phyloP scores from a whole-genome alignment of 495 filamentous ascomycete genomes.

The Darksidea phi region DNA sequence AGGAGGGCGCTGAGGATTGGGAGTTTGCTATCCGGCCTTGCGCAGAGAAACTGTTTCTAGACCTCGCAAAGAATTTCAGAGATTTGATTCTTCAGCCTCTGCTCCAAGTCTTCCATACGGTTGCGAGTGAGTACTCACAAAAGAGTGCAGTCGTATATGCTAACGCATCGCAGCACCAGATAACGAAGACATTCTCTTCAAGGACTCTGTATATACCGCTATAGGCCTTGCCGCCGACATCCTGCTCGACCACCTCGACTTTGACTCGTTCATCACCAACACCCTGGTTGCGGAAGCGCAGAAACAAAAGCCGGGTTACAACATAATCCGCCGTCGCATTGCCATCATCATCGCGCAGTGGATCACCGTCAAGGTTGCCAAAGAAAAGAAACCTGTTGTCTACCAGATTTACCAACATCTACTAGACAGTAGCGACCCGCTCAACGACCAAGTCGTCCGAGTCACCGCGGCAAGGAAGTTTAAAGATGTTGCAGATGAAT shows the following conservation, averaged over 20 bases:
- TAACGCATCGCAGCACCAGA: slow-evolving; percentile 47
- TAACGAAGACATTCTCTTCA: slow-evolving; percentile 71
- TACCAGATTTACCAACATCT: slow-evolving; percentile 89
- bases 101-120: slow-evolving; percentile 71
- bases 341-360: slow-evolving; percentile 87
- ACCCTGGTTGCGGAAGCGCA: slow-evolving; percentile 79
- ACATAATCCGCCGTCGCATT: slow-evolving; percentile 82
- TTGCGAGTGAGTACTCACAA: slow-evolving; percentile 55
- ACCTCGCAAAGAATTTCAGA: slow-evolving; percentile 84
- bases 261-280: slow-evolving; percentile 71
- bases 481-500: slow-evolving; percentile 72
- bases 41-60: slow-evolving; percentile 89
- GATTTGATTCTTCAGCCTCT: slow-evolving; percentile 71
- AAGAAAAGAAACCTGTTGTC: slow-evolving; percentile 64
- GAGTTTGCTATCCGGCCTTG: slow-evolving; percentile 88
- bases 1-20: slow-evolving; percentile 77
- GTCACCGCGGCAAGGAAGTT: slow-evolving; percentile 87
- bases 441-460: slow-evolving; percentile 89
- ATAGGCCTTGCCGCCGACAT: slow-evolving; percentile 80
- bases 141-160: background rate
- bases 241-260: slow-evolving; percentile 69
- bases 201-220: slow-evolving; percentile 91
- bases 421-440: slow-evolving; percentile 69
- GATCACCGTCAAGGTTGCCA: slow-evolving; percentile 70
- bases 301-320: slow-evolving; percentile 70